A percentile compares a stretch with the other conserved stretches of the same genome.
These are phyloP conservation scores for Heterococcus sp. DNA, from an alignment of 108 stramenopile genomes.

Conservation along the genomic window DNA sequence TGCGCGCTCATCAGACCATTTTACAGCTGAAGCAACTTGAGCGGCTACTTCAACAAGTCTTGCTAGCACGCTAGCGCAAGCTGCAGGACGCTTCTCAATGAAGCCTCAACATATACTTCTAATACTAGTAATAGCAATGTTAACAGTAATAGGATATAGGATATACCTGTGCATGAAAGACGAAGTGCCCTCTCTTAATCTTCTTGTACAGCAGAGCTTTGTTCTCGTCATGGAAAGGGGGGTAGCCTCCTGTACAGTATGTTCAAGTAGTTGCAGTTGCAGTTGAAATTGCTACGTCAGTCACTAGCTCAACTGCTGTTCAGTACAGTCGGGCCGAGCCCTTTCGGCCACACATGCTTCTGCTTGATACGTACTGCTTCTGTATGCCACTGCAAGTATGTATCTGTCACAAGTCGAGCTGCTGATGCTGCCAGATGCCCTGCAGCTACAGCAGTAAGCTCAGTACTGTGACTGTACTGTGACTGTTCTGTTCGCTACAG, in stretches of 20 bases:
- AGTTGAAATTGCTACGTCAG: background rate
- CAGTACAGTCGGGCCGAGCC: too few relatives aligned
- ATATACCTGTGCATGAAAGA: background rate
- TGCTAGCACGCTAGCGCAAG: background rate
- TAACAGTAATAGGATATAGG: background rate
- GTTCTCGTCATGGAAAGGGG: constrained; percentile 92
- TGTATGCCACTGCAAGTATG: too few relatives aligned
- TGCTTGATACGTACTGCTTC: too few relatives aligned
- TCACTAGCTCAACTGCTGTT: too few relatives aligned
- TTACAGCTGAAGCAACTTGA: background rate
- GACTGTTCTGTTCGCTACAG: too few relatives aligned
- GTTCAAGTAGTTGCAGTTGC: background rate
- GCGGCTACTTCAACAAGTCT: background rate
- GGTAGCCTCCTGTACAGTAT: constrained; percentile 62
- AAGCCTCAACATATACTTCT: background rate
- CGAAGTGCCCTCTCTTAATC: constrained; percentile 50
- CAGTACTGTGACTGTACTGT: too few relatives aligned
- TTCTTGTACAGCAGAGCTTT: constrained; percentile 78
- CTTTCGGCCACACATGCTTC: too few relatives aligned
- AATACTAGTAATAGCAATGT: background rate
- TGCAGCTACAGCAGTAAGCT: too few relatives aligned
- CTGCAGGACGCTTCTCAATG: background rate
- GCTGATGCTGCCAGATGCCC: too few relatives aligned
- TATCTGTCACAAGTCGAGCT: too few relatives aligned
- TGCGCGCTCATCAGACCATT: too few relatives aligned